Base-by-base conservation (phyloP, 148 eudicot genomes). In the Rhododendron ferrugineum region DNA sequence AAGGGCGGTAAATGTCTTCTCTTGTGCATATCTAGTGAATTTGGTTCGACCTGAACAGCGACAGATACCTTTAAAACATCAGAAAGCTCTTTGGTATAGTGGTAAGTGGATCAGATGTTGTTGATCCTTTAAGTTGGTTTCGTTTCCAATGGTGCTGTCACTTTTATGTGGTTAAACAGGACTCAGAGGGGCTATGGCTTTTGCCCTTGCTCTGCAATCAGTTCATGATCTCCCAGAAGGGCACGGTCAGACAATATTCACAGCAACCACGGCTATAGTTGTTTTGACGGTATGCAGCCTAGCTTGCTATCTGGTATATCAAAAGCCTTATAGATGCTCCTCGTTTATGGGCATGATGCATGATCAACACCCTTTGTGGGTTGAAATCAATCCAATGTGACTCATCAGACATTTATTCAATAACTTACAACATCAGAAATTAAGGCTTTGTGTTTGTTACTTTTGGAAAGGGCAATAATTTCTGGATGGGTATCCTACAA, bases 131-230 rank as follows among this genome's bases (percentile, higher is more conserved):
- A 32, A 68, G 34, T 78, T 79, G n/a, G 22, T 73, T 70, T 81
- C 60, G n/a, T 84, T 79, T 47, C 28, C 28, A 56, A 36, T 79
- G 56, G 42, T 84, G 50, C 56, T 28, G 49, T n/a, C 75, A 42
- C 52, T 86, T 76, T 58, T 13, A 58, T 68, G 84, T 91, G 47
- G 60, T 60, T 91, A 80, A 56, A 78, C 89, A 97, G 99, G 99
- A 83, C 98, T 97, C 81, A 89, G 99, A 91, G 99, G 99, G 87
- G 99, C 99, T 88, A 97, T 97, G 99, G 99, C 99, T 85, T 97
- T 97, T 92, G 99, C 99, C 83, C 98, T 97, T 89, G 99, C 99
- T 49, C 90, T 97, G 89, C 98, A 97, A 88, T 95, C 99, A 77
- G 90, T 95, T 89, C 99, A 97, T 87, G 99, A 97, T 95, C 98